A percentile compares a stretch with the other conserved stretches of the same genome.
Evolutionary conservation across 495 filamentous ascomycete species (phyloP).

Genomic region (Cenococcum geophilum): DNA sequence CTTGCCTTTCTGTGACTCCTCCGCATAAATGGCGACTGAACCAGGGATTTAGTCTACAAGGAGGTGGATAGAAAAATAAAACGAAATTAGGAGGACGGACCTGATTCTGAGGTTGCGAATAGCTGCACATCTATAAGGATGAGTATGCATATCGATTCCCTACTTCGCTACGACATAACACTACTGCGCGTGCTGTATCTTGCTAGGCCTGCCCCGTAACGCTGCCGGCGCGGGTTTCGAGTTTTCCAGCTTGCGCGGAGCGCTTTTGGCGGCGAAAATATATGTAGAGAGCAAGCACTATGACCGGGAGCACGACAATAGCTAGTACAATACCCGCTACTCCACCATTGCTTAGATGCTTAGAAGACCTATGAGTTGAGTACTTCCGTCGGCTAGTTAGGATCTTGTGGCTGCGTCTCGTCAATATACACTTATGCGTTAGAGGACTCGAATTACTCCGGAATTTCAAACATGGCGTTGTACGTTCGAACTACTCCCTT

Average conservation of each 20-base stretch:
- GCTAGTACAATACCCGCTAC: neutral
- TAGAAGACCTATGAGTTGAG: neutral
- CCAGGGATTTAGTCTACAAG: too few species aligned
- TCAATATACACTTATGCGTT: neutral
- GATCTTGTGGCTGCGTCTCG: neutral
- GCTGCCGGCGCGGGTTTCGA: neutral
- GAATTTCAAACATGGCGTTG: neutral
- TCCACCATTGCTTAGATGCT: neutral
- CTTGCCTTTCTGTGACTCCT: too few species aligned
- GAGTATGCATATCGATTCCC: too few species aligned
- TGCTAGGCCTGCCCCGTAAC: slow-evolving; percentile 3
- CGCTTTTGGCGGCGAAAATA: neutral
- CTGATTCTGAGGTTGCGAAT: too few species aligned
- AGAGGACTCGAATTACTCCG: neutral
- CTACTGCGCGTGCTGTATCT: too few species aligned
- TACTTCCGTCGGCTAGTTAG: neutral
- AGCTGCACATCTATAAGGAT: too few species aligned
- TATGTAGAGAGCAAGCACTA: neutral
- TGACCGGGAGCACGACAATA: neutral
- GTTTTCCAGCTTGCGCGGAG: neutral
- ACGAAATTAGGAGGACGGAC: too few species aligned
- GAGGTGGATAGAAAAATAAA: too few species aligned
- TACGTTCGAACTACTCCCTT: neutral
- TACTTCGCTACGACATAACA: too few species aligned
- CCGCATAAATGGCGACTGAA: too few species aligned